Percentiles rank a stretch among this genome's conserved stretches.
These are phyloP conservation scores for Pseudisothecium myosuroides DNA, from an alignment of 225 moss, liverwort and hornwort genomes.

Conservation along the genomic window DNA sequence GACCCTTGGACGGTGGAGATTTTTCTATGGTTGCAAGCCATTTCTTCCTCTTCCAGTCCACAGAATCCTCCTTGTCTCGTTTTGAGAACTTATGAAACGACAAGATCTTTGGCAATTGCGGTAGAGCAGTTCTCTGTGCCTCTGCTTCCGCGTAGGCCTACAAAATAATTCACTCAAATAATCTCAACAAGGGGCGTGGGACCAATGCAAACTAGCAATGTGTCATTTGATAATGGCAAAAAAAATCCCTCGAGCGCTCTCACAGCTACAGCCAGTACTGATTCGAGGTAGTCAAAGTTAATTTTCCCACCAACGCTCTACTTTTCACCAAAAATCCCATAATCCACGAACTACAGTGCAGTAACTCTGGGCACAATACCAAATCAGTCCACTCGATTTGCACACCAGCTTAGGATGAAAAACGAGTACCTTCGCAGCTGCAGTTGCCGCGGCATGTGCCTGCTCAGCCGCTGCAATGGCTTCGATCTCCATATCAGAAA, in stretches of 20 bases:
- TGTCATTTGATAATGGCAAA: not conserved
- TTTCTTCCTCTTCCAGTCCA: conserved; percentile 35
- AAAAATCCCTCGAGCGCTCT: not conserved
- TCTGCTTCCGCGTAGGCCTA: conserved; percentile 47
- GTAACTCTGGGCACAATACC: not conserved
- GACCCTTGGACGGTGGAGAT: conserved; percentile 1
- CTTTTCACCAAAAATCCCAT: not conserved
- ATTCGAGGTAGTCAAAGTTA: not conserved
- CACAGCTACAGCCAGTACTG: not conserved
- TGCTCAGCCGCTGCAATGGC: conserved; percentile 53
- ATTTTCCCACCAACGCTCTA: not conserved
- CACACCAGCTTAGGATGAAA: not conserved
- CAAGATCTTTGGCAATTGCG: conserved; percentile 44
- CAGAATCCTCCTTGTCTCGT: conserved; percentile 43
- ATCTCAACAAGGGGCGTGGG: not conserved
- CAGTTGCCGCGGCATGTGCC: conserved; percentile 50
- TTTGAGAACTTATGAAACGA: conserved; percentile 60
- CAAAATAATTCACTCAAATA: not conserved
- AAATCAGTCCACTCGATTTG: not conserved
- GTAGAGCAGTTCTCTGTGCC: conserved; percentile 37
- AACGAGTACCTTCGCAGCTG: conserved; percentile 42
- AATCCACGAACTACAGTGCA: not conserved
- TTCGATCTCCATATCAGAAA: conserved; percentile 37
- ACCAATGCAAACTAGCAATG: not conserved
- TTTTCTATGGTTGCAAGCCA: conserved; percentile 17